Base-by-base conservation (phyloP, 257 asterid species). In the Jasminum sambac region DNA sequence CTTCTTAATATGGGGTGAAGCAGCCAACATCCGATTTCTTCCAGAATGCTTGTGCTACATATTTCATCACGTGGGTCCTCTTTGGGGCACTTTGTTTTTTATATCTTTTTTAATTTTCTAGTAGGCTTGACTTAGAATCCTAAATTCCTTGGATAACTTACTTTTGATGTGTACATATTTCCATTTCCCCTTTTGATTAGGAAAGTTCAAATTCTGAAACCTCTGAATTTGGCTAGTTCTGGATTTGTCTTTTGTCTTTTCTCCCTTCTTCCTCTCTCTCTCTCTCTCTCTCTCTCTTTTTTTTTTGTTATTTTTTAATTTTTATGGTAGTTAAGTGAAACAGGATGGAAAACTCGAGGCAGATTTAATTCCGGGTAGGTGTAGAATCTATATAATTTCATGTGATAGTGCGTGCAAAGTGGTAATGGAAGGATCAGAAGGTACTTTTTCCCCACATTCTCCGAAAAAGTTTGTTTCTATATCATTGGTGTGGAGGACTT, bases 21-120 rank as follows among this genome's bases (percentile, higher is more conserved):
- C 96, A 55, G 85, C 98, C 50, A 95, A 95, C 81, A 76, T 89
- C 70, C 96, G 99, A 74, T 95, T 91, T 86, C 89, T 95, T 81
- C 99, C 99, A 42, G 99, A 95, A 84, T 95, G 99, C 89, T 77
- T 94, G 82, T 94, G 99, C 91, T 94, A 94, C 92, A 94, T 94
- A 71, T 91, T 94, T 83, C 98, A 94, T 80, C 96, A 91, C 74
- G 99, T 95, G 84, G 70, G 96, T 88, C 61, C 57, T 58, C 64
- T 62, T 80, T 55, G 34, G 9, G 57, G 66, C 40, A 43, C 21
- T 41, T 40, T 48, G 21, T 72, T 66, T 42, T 62, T 50, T 34
- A 43, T 30, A 43, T 16, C 11, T 25, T 41, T 69, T 42, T 42
- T 61, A 41, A 13, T 70, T 79, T 60, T 9, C 52, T 73, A 23